phyloP scores from a whole-genome alignment of 2,329 filamentous ascomycete species.

The Diplocarpon rosae region DNA sequence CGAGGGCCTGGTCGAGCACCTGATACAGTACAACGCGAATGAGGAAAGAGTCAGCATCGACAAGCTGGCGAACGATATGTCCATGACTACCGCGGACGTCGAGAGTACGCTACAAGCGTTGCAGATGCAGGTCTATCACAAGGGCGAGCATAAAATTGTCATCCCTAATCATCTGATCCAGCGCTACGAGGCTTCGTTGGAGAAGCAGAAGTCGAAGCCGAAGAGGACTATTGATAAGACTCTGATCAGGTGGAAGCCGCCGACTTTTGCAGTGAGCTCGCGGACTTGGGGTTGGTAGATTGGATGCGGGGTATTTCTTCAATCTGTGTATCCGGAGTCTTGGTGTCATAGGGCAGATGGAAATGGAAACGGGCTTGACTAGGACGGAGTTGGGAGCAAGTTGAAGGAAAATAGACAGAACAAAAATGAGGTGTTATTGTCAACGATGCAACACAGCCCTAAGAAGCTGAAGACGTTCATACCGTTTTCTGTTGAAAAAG shows the following conservation, averaged over 20 bases:
- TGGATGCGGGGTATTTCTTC: not conserved
- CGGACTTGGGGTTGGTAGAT: constrained; percentile 89
- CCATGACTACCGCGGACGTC: constrained; percentile 97
- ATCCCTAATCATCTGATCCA: constrained; percentile 72
- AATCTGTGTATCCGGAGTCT: not conserved
- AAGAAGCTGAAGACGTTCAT: no score
- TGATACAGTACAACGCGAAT: constrained; percentile 60
- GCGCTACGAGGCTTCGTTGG: constrained; percentile 52
- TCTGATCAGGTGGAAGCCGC: constrained; percentile 87
- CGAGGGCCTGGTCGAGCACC: constrained; percentile 78
- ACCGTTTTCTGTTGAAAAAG: no score
- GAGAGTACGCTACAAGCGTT: constrained; percentile 88
- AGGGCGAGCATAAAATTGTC: constrained; percentile 93
- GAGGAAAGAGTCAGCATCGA: constrained; percentile 75
- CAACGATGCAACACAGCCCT: no score
- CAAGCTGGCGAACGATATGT: constrained; percentile 63
- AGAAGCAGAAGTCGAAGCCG: constrained; percentile 71
- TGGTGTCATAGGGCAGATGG: no score
- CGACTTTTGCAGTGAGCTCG: constrained; percentile 80
- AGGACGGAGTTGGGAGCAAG: no score
- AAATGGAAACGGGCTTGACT: no score
- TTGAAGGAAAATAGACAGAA: no score
- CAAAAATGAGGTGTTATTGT: no score
- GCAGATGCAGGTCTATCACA: constrained; percentile 92
- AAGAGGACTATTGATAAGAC: constrained; percentile 66